These are phyloP conservation scores for Letharia lupina DNA, from an alignment of 495 filamentous ascomycete species.

Conservation along the genomic window DNA sequence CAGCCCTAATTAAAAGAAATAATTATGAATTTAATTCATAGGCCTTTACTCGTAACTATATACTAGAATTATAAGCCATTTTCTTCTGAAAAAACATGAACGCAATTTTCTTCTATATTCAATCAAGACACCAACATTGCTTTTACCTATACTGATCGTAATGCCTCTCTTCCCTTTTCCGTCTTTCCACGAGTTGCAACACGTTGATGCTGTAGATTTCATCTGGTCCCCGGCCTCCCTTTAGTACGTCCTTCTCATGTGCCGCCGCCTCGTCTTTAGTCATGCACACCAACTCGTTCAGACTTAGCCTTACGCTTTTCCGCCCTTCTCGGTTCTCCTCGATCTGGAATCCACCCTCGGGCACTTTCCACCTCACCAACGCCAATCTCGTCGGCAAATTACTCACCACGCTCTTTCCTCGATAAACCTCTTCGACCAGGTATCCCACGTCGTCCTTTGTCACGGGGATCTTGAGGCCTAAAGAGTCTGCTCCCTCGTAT, in stretches of 20 bases:
- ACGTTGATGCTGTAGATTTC: slow-evolving; percentile 63
- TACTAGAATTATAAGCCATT: no score
- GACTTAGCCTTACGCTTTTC: slow-evolving; percentile 52
- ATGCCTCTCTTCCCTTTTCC: slow-evolving; percentile 52
- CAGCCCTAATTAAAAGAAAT: no score
- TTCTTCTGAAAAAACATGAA: neutral
- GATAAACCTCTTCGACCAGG: slow-evolving; percentile 80
- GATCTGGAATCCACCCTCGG: slow-evolving; percentile 42
- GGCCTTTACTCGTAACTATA: no score
- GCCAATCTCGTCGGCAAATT: slow-evolving; percentile 69
- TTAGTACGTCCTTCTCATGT: slow-evolving; percentile 76
- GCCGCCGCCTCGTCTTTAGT: slow-evolving; percentile 84
- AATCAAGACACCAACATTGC: neutral
- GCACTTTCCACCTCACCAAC: slow-evolving; percentile 65
- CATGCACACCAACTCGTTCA: slow-evolving; percentile 82
- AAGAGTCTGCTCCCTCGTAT: slow-evolving; percentile 45
- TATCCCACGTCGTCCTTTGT: slow-evolving; percentile 75
- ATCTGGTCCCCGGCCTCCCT: slow-evolving; percentile 54
- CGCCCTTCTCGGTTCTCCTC: slow-evolving; percentile 52
- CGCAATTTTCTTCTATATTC: neutral
- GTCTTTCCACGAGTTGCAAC: slow-evolving; percentile 52
- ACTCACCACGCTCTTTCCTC: slow-evolving; percentile 73
- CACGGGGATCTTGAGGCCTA: slow-evolving; percentile 69
- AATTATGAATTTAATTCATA: no score
- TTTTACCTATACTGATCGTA: slow-evolving; percentile 44